Conservation (phyloP, 2,329 filamentous ascomycete genomes). For the Xylaria sp. region DNA sequence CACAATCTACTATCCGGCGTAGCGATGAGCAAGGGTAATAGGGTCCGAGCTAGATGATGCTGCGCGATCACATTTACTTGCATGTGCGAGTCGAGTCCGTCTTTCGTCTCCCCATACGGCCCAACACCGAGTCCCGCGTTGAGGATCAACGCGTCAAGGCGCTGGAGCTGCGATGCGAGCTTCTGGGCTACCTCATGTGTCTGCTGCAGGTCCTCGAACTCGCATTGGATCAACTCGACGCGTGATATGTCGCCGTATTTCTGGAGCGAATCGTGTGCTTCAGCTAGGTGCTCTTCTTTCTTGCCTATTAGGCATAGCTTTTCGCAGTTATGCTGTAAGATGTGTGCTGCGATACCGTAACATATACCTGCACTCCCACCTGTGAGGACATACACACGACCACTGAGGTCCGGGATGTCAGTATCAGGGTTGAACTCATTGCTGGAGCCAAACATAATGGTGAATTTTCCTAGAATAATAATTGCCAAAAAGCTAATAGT, state of each 20-base stretch:
- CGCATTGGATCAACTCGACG: constrained; percentile 58
- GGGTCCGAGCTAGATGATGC: background rate
- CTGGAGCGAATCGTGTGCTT: constrained; percentile 55
- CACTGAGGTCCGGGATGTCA: constrained; percentile 37
- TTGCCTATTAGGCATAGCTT: constrained; percentile 61
- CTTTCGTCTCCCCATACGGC: constrained; percentile 55
- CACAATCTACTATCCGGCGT: background rate
- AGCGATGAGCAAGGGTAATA: background rate
- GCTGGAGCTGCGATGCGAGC: constrained; percentile 54
- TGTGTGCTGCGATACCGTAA: constrained; percentile 61
- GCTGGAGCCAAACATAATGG: constrained; percentile 36
- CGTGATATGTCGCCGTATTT: constrained; percentile 57
- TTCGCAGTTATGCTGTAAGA: constrained; percentile 60
- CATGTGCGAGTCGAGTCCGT: constrained; percentile 55
- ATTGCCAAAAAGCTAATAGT: background rate
- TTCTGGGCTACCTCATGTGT: constrained; percentile 57
- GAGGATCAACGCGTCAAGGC: constrained; percentile 58
- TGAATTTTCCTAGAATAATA: background rate
- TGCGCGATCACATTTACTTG: constrained; percentile 42
- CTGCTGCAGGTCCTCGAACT: constrained; percentile 58
- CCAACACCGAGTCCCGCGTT: constrained; percentile 63
- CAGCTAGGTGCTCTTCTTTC: constrained; percentile 59
- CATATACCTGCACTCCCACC: constrained; percentile 62
- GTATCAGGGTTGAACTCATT: constrained; percentile 42
- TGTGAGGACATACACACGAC: constrained; percentile 58